Base-by-base conservation (phyloP, 2,329 filamentous ascomycete species). In the Fusarium nisikadoi region DNA sequence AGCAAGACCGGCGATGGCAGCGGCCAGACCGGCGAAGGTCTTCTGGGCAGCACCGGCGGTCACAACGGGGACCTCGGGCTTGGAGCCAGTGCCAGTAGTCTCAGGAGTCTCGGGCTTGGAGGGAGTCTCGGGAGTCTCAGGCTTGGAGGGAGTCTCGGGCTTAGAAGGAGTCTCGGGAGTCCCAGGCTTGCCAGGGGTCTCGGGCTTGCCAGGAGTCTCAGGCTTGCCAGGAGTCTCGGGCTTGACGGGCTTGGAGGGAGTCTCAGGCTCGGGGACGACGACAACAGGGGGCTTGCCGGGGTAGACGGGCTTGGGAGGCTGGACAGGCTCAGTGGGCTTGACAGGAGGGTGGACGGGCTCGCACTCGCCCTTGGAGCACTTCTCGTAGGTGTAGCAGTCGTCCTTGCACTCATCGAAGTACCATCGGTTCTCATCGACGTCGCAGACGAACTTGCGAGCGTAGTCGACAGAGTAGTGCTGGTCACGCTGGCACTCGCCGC, bases 401-500 rank as follows among this genome's bases (percentile, higher is more conserved):
- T 76, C 75, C 10, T 69, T 52, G 74, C 80, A 82, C 25, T 65
- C 61, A 65, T 78, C 76, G 64, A 79, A 75, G 69, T 74, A 70
- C 76, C 76, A 81, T 29, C 79, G 66, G 14, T 78, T 59, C 46
- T 75, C 75, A 35, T 75, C 71, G 6, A 63, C 57, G 8, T 68
- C 64, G 76, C 81, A 83, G 74, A 79, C 72, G 43, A 77, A 72
- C 68, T 81, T 80, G 75, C 79, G 79, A 57, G 73, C 60, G 60
- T 76, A 67, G 74, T 80, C 70, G 38, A 72, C 71, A 52, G 71
- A 62, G 75, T 78, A 78, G 55, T 76, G 68, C 70, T 77, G 77
- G 31, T 74, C 70, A 56, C 60, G 59, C 23, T 65, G 63, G 74
- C 80, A 83, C 61, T 78, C 70, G 60, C 71, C 74, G 49, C 78